phyloP scores from a whole-genome alignment of 345 rosid species.

The Aegle marmelos region DNA sequence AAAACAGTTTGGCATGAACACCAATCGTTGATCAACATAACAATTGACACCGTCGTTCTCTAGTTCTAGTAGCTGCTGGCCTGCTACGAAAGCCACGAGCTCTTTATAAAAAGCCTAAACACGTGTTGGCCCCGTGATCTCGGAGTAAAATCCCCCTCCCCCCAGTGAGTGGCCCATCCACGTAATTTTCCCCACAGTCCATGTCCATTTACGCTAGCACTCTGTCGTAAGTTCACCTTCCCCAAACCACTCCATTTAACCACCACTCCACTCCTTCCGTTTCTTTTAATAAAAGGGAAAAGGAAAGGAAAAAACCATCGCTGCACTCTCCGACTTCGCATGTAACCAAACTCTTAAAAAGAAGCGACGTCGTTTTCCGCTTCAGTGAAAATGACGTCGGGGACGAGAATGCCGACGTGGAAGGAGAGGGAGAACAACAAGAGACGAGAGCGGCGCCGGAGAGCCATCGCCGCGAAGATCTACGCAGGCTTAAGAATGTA shows the following conservation, averaged over 20 bases:
- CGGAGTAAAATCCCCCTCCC: constrained; percentile 28
- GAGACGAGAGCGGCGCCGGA: constrained; percentile 78
- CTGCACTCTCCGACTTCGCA: constrained; percentile 1
- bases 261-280: constrained; percentile 18
- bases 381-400: constrained; percentile 67
- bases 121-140: constrained; percentile 62
- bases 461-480: constrained; percentile 98
- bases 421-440: constrained; percentile 99
- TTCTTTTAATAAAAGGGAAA: neutral
- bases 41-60: neutral
- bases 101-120: constrained; percentile 48
- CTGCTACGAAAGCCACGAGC: neutral
- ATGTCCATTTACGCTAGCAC: constrained; percentile 25
- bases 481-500: constrained; percentile 80
- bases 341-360: neutral
- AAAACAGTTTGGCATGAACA: neutral
- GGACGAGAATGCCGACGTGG: constrained; percentile 94
- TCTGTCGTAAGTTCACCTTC: constrained; percentile 23
- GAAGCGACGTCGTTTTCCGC: constrained; percentile 16
- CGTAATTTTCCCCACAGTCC: constrained; percentile 10
- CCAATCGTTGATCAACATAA: too few species aligned
- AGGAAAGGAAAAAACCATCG: neutral
- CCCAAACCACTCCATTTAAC: constrained; percentile 22
- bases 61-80: neutral
- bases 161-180: constrained; percentile 29